Base-by-base conservation (phyloP, 177 flowering plant genomes). In the Telopea speciosissima region DNA sequence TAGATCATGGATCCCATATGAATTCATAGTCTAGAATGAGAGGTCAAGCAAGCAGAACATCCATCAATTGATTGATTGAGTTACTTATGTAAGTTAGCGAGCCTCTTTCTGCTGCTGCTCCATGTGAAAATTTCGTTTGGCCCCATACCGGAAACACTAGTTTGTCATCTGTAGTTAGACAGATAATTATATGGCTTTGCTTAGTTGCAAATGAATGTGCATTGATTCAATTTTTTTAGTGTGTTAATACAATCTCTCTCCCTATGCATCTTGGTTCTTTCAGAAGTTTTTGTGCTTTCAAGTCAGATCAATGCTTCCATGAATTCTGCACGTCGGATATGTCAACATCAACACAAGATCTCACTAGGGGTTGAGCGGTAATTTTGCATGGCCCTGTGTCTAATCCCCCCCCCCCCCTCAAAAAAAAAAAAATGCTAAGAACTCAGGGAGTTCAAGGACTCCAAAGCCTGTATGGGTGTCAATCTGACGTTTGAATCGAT, bases 111-210 rank as follows among this genome's bases (percentile, higher is more conserved):
- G 54, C 14, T 8, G n/a, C 24, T 13, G 6, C 26, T 62, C 33
- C 65, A 62, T 62, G 65, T 62, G 33, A 62, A 62, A 26, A 12
- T 62, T 26, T 62, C 65, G 3, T 9, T 62, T 62, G 31, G n/a
- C 23, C 22, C 4, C 12, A 28, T 28, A 1, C 19, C 42, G 31
- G n/a, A 25, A 26, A 17, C 14, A 16, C 5, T 40, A 63, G n/a
- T 28, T 28, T 19, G 22, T 28, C 19, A 17, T 28, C 16, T 63
- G 8, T 63, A 23, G 36, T 63, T 16, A 28, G 16, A 63, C 44
- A 63, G n/a, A 28, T 26, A 16, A 17, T 28, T 19, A 28, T 19
- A 28, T 63, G 19, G n/a, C 5, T 23, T 28, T 19, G 31, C 7
- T 40, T 28, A 63, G 66, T 19, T 63, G 7, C 31, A 63, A 36